phyloP scores from a whole-genome alignment of 2,329 filamentous ascomycete genomes.

The Fusarium sulawesiense region DNA sequence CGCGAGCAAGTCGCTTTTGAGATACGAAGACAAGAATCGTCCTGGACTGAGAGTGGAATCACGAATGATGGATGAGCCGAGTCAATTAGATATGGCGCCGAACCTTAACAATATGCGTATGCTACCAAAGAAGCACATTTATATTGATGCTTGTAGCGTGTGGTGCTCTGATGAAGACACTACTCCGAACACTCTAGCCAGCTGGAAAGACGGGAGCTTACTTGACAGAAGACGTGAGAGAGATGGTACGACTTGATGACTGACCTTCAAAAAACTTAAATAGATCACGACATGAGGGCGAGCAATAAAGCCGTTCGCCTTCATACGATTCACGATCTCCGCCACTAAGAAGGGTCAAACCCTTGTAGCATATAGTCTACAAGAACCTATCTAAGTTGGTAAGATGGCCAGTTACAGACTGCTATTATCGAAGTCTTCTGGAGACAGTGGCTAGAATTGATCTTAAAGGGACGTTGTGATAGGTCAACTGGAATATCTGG shows the following conservation, averaged over 20 bases:
- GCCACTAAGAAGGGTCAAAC: constrained; percentile 39
- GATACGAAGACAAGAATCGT: too few species aligned
- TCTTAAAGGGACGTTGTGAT: too few species aligned
- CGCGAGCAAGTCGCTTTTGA: fast-evolving
- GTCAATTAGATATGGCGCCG: fast-evolving
- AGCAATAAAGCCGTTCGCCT: constrained; percentile 47
- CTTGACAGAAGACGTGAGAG: background rate
- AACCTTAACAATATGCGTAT: too few species aligned
- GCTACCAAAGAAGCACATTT: fast-evolving
- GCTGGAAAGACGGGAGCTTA: too few species aligned
- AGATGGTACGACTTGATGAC: too few species aligned
- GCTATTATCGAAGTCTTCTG: too few species aligned
- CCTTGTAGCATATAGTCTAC: background rate
- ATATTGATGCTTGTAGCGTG: background rate
- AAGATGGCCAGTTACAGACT: too few species aligned
- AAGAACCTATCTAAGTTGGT: too few species aligned
- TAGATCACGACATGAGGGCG: too few species aligned
- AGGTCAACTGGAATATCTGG: too few species aligned
- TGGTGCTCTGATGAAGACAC: fast-evolving
- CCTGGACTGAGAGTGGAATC: fast-evolving
- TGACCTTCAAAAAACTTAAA: too few species aligned
- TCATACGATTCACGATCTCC: constrained; percentile 50
- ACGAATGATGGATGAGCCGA: background rate
- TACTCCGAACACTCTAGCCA: fast-evolving
- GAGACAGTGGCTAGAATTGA: too few species aligned